A percentile compares a stretch with the other conserved stretches of the same genome.
phyloP scores from a whole-genome alignment of 257 asterid genomes.

The Nicotiana benthamiana region DNA sequence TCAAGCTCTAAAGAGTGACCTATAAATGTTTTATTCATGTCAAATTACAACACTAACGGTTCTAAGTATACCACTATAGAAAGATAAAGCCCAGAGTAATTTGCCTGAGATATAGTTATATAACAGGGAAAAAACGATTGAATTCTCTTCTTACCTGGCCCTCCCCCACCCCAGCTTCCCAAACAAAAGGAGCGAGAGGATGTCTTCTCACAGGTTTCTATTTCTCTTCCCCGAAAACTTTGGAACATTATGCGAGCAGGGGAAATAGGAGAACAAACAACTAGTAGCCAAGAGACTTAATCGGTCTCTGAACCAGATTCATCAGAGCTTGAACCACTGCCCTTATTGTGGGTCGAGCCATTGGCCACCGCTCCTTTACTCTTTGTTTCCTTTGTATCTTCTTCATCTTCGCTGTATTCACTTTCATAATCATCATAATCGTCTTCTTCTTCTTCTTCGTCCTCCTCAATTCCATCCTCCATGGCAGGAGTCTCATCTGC shows the following conservation, averaged over 20 bases:
- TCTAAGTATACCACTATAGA: background rate
- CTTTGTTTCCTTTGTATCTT: constrained; percentile 46
- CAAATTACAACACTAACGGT: background rate
- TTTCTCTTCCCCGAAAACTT: background rate
- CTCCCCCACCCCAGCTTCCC: background rate
- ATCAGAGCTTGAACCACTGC: constrained; percentile 40
- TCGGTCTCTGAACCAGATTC: constrained; percentile 61
- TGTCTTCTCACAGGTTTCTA: background rate
- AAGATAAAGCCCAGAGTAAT: background rate
- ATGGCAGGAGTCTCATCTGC: constrained; percentile 42
- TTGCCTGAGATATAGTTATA: background rate
- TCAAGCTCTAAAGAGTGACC: background rate
- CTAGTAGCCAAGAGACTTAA: constrained; percentile 11
- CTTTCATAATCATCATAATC: constrained; percentile 91
- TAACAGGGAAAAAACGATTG: background rate
- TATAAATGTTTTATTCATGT: background rate
- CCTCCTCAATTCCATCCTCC: constrained; percentile 88
- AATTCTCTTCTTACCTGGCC: background rate
- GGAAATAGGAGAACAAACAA: background rate
- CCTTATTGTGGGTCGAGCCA: constrained; percentile 39
- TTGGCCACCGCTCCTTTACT: constrained; percentile 39
- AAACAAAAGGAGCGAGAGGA: background rate
- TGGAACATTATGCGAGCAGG: background rate
- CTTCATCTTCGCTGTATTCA: constrained; percentile 93
- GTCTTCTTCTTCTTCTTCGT: constrained; percentile 75